Percentiles rank a stretch among this genome's conserved stretches.
Evolutionary conservation across 140 eudicot species (phyloP).

Genomic region (Anethum foeniculum): DNA sequence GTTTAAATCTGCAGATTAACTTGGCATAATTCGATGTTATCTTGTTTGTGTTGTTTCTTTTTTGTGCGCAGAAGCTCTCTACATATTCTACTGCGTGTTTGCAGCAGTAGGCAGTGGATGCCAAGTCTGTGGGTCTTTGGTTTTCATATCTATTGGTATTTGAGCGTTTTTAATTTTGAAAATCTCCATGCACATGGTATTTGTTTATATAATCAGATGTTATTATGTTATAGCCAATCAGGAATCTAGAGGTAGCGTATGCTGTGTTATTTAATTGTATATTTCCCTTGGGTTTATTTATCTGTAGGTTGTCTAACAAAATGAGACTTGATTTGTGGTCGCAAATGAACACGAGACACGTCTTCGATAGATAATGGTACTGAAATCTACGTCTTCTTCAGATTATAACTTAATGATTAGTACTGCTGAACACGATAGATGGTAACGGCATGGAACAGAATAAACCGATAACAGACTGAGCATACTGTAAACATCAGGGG

Average conservation of each 20-base stretch:
- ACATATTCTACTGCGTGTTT: background rate
- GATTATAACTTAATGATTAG: background rate
- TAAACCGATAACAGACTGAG: background rate
- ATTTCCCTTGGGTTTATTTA: background rate
- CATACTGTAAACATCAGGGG: background rate
- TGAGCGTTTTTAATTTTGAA: conserved; percentile 3
- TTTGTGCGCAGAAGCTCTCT: background rate
- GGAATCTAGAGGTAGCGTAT: background rate
- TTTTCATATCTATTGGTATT: background rate
- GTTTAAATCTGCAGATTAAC: background rate
- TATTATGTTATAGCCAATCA: background rate
- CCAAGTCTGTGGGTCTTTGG: background rate
- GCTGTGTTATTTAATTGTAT: background rate
- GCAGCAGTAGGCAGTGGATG: background rate
- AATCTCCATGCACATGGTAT: conserved; percentile 1
- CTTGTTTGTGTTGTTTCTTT: background rate
- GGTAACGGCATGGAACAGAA: background rate
- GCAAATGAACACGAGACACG: background rate
- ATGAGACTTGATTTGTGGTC: background rate
- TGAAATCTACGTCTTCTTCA: background rate
- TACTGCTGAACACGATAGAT: background rate
- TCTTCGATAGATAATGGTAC: background rate
- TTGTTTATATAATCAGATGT: conserved; percentile 6
- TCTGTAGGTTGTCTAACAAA: background rate
- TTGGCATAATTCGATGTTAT: background rate